Conservation (phyloP, 164 flowering plant species). For the Sextonia rubra region DNA sequence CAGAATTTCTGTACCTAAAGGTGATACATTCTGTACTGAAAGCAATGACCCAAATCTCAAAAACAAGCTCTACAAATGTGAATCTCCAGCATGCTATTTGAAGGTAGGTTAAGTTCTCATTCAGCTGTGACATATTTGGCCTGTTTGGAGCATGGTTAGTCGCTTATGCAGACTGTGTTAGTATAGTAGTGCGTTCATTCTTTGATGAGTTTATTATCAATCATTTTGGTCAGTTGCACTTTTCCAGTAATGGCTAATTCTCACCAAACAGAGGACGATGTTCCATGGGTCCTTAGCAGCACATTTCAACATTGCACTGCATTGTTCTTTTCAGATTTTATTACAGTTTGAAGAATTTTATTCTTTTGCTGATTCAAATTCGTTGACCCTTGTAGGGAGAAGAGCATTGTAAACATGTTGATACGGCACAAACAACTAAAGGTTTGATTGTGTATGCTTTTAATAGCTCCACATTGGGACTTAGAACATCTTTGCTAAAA, state of each 20-base stretch:
- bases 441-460: not conserved
- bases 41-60: not conserved
- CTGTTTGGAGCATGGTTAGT: not conserved
- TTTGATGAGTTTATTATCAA: not conserved
- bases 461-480: not conserved
- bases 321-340: not conserved
- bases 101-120: constrained; percentile 1
- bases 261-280: not conserved
- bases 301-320: not conserved
- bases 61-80: not conserved
- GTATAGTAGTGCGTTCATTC: not conserved
- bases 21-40: not conserved
- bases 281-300: not conserved
- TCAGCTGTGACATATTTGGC: not conserved
- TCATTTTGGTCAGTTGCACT: not conserved
- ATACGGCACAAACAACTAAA: not conserved
- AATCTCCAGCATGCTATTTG: not conserved
- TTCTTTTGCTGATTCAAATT: not conserved
- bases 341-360: not conserved
- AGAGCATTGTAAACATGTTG: constrained; percentile 3
- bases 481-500: too few species aligned
- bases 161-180: not conserved
- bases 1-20: not conserved
- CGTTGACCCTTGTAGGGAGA: not conserved
- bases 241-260: not conserved